These are phyloP conservation scores for Trichoderma cornu-damae DNA, from an alignment of 2,329 filamentous ascomycete genomes.

Conservation along the genomic window DNA sequence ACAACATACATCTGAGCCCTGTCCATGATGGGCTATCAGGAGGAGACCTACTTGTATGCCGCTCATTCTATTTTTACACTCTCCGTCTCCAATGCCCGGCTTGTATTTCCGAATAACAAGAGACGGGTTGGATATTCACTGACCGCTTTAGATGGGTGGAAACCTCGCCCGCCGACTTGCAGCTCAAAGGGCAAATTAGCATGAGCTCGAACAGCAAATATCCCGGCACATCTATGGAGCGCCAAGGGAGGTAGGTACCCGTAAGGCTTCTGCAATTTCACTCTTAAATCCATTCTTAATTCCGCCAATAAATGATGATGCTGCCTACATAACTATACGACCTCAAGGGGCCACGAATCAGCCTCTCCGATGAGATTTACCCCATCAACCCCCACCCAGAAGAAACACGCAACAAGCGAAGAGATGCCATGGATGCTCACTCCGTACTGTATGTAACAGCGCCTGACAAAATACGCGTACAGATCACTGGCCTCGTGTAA, in stretches of 20 bases:
- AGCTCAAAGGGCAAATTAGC: neutral
- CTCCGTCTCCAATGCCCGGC: neutral
- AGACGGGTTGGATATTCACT: neutral
- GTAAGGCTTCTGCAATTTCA: neutral
- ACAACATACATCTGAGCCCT: neutral
- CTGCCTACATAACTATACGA: too few species aligned
- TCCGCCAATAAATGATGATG: too few species aligned
- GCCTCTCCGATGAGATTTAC: neutral
- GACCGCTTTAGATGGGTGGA: neutral
- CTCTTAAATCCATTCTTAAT: constrained; percentile 3
- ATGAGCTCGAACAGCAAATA: neutral
- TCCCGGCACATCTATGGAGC: neutral
- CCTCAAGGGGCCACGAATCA: neutral
- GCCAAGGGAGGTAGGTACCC: neutral
- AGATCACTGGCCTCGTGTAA: too few species aligned
- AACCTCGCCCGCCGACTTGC: neutral
- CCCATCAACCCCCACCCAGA: neutral
- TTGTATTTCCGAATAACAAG: neutral
- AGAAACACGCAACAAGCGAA: neutral
- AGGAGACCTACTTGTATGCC: too few species aligned
- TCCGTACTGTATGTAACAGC: neutral
- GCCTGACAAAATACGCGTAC: neutral
- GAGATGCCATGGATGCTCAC: neutral
- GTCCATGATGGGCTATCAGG: neutral
- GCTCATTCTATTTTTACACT: neutral